Evolutionary conservation across 768 basidiomycete species (phyloP), one percentile per base, ranked within the genome.

Genomic region (Suillus subalutaceus): DNA sequence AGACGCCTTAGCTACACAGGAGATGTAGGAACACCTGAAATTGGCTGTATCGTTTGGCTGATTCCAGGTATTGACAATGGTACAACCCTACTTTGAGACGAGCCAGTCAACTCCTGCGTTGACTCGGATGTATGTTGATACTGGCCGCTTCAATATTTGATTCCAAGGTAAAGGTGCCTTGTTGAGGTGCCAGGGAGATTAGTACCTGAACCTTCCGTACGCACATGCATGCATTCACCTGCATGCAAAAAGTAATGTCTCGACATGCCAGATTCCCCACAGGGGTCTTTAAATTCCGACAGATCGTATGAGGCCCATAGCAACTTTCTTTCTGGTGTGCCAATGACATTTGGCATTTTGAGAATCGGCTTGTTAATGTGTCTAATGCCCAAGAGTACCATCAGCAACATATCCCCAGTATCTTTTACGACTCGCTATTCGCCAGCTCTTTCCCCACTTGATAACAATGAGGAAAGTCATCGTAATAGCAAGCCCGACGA

Each of bases 361-460:
- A 26, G 4, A 18, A 16, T 26, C 8, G 23, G 23, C 1, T 26
- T 15, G 16, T 16, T 4, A 13, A 9, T 8, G 4, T 58, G 38
- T 6, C 50, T 44, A 69, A 62, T 71, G 69, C 52, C 65, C 67
- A 58, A 68, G 65, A 9, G 66, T 64, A 60, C 70, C 66, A 32
- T 46, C 65, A 15, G 70, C 70, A 18, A 71, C 70, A 32, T 71
- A 69, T 35, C 48, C 64, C 71, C 71, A 72, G 44, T 71, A 71
- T 44, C 13, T 43, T 35, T 62, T 66, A 37, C 70, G 41, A 59
- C 67, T 71, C 32, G 65, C 68, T 6, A 53, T 50, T 12, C 70
- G 70, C 70, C 70, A 71, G 10, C 44, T 53, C 58, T 66, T 71
- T 9, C 70, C 70, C 63, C 70, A 71, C 10, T 52, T 43, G 15